Conservation (phyloP, 257 asterid species). For the Jaltomata sinuosa region DNA sequence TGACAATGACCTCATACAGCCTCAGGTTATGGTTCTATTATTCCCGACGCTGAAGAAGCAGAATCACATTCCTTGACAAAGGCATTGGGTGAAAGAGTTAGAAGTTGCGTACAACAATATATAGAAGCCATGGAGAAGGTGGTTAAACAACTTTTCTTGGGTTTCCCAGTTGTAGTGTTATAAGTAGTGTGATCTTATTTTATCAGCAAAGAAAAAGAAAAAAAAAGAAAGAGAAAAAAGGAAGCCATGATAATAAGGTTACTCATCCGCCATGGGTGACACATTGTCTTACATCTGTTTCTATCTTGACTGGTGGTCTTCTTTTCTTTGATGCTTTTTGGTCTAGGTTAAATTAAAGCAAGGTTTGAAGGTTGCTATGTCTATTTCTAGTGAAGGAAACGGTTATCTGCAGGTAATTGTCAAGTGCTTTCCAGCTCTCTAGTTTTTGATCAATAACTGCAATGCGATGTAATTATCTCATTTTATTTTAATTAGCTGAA, state of each 20-base stretch:
- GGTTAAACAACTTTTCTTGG: neutral
- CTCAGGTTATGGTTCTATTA: slow-evolving; percentile 78
- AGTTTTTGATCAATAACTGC: neutral
- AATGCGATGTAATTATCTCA: neutral
- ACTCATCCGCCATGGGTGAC: neutral
- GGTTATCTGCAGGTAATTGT: slow-evolving; percentile 76
- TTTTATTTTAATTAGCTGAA: neutral
- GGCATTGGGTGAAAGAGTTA: slow-evolving; percentile 68
- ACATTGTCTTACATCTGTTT: slow-evolving; percentile 1
- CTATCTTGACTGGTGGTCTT: neutral
- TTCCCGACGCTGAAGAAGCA: slow-evolving; percentile 70
- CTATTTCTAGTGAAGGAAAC: slow-evolving; percentile 89
- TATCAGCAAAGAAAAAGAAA: neutral
- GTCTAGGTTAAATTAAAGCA: slow-evolving; percentile 84
- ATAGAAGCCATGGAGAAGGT: slow-evolving; percentile 96
- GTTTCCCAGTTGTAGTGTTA: neutral
- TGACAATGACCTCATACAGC: slow-evolving; percentile 25
- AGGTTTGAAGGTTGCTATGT: slow-evolving; percentile 90
- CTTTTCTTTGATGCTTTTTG: neutral
- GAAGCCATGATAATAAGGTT: neutral
- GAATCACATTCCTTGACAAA: slow-evolving; percentile 68
- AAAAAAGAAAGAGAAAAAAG: neutral
- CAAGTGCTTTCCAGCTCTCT: neutral
- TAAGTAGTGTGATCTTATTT: neutral
- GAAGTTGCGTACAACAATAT: slow-evolving; percentile 55